These are phyloP conservation scores for Penicillium simplicissimum DNA, from an alignment of 495 filamentous ascomycete genomes.

Conservation along the genomic window DNA sequence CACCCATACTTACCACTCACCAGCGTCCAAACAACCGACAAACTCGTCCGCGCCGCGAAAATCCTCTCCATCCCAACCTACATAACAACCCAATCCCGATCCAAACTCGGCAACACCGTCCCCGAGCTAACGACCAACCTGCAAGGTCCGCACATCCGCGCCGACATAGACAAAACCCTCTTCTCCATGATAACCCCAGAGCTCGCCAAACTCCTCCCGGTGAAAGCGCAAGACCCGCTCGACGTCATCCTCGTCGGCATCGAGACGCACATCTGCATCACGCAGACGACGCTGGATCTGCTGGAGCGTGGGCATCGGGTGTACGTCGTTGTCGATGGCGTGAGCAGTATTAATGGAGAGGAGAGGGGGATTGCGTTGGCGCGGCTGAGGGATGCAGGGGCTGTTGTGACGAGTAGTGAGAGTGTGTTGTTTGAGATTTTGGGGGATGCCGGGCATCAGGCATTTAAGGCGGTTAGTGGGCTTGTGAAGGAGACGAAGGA, in stretches of 20 bases:
- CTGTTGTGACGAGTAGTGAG: conserved; percentile 84
- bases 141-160: conserved; percentile 42
- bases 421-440: conserved; percentile 90
- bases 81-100: conserved; percentile 79
- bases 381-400: conserved; percentile 73
- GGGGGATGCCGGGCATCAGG: conserved; percentile 75
- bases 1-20: not conserved
- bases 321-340: conserved; percentile 88
- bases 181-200: conserved; percentile 78
- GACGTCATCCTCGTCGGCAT: conserved; percentile 69
- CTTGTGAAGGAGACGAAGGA: conserved; percentile 77
- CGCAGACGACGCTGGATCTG: conserved; percentile 86
- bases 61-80: conserved; percentile 75
- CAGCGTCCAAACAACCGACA: conserved; percentile 40
- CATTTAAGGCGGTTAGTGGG: conserved; percentile 67
- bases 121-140: conserved; percentile 58
- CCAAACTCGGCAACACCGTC: conserved; percentile 75
- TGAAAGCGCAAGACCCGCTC: conserved; percentile 15
- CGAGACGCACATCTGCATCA: conserved; percentile 92
- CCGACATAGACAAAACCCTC: conserved; percentile 76
- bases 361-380: conserved; percentile 80
- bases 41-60: conserved; percentile 47
- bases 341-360: conserved; percentile 78
- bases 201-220: conserved; percentile 38
- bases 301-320: conserved; percentile 73